Percentiles rank a stretch among this genome's conserved stretches.
Evolutionary conservation across 257 asterid genomes (phyloP).

Genomic region (Penstemon barbatus): DNA sequence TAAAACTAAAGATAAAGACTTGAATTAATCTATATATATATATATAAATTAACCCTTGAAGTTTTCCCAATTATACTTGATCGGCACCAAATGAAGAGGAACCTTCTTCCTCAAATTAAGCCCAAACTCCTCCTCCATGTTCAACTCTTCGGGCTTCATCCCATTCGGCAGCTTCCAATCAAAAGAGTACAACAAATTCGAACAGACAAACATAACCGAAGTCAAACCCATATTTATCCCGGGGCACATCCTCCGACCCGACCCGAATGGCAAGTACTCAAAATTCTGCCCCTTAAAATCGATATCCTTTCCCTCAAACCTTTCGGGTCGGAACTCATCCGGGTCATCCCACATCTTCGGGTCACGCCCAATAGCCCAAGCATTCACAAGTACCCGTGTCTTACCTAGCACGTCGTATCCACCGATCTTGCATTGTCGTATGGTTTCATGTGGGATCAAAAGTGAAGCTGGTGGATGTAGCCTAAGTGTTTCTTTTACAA

Average conservation of each 20-base stretch:
- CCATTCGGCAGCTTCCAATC: slow-evolving; percentile 22
- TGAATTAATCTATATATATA: neutral
- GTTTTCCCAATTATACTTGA: slow-evolving; percentile 16
- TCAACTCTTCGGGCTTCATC: slow-evolving; percentile 12
- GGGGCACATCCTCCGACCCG: slow-evolving; percentile 18
- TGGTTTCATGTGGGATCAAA: slow-evolving; percentile 16
- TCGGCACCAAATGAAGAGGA: slow-evolving; percentile 9
- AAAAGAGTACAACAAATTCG: slow-evolving; percentile 15
- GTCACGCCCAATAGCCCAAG: slow-evolving; percentile 23
- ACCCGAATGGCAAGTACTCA: slow-evolving; percentile 20
- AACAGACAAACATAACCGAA: neutral
- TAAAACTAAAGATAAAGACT: neutral
- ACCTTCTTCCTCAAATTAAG: slow-evolving; percentile 8
- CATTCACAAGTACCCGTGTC: slow-evolving; percentile 15
- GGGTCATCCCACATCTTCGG: slow-evolving; percentile 23
- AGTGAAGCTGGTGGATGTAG: slow-evolving; percentile 17
- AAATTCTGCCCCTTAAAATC: slow-evolving; percentile 18
- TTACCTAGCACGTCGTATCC: slow-evolving; percentile 12
- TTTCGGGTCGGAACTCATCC: slow-evolving; percentile 16
- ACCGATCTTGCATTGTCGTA: slow-evolving; percentile 19
- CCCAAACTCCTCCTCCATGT: slow-evolving; percentile 21
- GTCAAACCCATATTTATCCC: slow-evolving; percentile 7
- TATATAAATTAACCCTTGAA: neutral
- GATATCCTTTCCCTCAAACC: slow-evolving; percentile 1
- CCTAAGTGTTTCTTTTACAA: slow-evolving; percentile 8